Evolutionary conservation across 441 rosid species (phyloP).

Genomic region (Pelargonium myrrhifolium): DNA sequence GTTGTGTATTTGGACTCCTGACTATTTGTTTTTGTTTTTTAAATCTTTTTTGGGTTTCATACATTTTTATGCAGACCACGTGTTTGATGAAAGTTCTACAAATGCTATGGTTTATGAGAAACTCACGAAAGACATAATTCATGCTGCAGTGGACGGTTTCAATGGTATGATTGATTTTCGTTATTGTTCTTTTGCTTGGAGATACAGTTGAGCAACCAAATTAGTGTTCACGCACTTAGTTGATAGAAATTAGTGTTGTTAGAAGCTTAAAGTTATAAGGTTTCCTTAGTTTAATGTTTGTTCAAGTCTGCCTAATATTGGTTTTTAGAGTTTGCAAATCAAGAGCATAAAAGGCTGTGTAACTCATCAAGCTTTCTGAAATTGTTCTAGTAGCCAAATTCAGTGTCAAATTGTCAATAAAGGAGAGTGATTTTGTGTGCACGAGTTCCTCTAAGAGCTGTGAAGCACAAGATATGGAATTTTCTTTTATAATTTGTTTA

Average conservation of each 20-base stretch:
- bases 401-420: neutral
- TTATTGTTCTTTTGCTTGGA: neutral
- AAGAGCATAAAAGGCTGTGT: neutral
- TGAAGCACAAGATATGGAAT: neutral
- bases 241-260: too few species aligned
- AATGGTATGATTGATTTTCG: constrained; percentile 39
- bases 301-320: neutral
- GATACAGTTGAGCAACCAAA: too few species aligned
- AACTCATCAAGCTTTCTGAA: neutral
- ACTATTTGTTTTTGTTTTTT: neutral
- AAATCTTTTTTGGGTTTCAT: neutral
- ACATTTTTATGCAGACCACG: constrained; percentile 45
- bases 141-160: constrained; percentile 73
- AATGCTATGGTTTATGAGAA: constrained; percentile 65
- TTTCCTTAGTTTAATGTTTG: too few species aligned
- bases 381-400: neutral
- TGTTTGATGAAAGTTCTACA: constrained; percentile 59
- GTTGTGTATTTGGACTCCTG: neutral
- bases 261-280: too few species aligned
- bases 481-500: neutral
- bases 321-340: neutral
- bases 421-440: neutral
- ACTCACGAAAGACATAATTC: constrained; percentile 68
- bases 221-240: too few species aligned
- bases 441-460: neutral